phyloP scores from a whole-genome alignment of 164 flowering plant species.

The Vitis labrusca region DNA sequence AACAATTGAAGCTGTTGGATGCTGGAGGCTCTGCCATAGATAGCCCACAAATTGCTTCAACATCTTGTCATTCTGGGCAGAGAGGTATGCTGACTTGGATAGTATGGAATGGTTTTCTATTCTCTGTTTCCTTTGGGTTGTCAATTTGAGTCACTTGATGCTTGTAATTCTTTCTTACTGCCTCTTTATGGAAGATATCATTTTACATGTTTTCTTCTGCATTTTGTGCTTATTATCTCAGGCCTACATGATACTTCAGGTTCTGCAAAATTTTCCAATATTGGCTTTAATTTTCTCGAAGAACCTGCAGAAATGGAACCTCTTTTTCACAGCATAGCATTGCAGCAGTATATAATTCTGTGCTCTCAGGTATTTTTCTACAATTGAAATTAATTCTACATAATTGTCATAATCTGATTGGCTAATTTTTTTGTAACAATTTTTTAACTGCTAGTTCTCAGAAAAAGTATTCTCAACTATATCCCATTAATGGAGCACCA shows the following conservation, averaged over 20 bases:
- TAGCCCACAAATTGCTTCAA: slow-evolving; percentile 13
- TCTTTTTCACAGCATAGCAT: slow-evolving; percentile 59
- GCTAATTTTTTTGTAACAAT: too few relatives aligned
- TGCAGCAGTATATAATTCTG: slow-evolving; percentile 80
- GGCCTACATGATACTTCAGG: slow-evolving; percentile 17
- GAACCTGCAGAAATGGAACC: slow-evolving; percentile 38
- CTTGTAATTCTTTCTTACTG: background rate
- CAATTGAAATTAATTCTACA: background rate
- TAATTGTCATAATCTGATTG: background rate
- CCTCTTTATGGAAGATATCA: background rate
- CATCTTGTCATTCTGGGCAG: slow-evolving; percentile 15
- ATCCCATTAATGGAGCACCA: too few relatives aligned
- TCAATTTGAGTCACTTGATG: background rate
- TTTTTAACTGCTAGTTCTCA: too few relatives aligned
- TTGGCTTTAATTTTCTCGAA: slow-evolving; percentile 44
- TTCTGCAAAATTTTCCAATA: slow-evolving; percentile 23
- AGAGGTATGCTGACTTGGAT: slow-evolving; percentile 20
- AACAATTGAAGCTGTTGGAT: slow-evolving; percentile 31
- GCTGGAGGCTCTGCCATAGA: slow-evolving; percentile 17
- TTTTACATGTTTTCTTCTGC: slow-evolving; percentile 2
- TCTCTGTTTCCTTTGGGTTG: background rate
- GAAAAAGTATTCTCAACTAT: too few relatives aligned
- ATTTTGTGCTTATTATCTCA: background rate
- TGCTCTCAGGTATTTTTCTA: slow-evolving; percentile 71
- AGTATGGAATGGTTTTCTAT: slow-evolving; percentile 5